A percentile compares a stretch with the other conserved stretches of the same genome.
Conservation (phyloP, 2,329 filamentous ascomycete species). For the Verticillium longisporum region DNA sequence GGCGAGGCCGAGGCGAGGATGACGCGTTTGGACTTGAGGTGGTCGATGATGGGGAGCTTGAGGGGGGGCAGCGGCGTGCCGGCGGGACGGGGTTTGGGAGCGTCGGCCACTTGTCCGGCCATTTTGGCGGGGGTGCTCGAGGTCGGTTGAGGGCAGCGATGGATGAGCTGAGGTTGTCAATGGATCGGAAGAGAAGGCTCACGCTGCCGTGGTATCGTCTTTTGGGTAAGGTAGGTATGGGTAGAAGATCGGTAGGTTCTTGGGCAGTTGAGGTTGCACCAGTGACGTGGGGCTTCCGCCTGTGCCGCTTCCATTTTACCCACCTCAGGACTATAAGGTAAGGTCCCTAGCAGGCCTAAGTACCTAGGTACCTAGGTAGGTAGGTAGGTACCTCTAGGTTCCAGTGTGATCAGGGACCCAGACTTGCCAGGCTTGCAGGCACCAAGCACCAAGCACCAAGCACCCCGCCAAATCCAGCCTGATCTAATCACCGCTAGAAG, state of each 20-base stretch:
- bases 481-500: conserved; percentile 3
- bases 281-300: too few species aligned
- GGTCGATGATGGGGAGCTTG: conserved; percentile 69
- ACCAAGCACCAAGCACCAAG: too few species aligned
- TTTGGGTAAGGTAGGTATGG: too few species aligned
- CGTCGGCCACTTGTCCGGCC: conserved; percentile 3
- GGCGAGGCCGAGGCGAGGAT: conserved; percentile 90
- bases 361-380: too few species aligned
- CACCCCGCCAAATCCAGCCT: conserved; percentile 9
- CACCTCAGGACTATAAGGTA: too few species aligned
- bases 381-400: too few species aligned
- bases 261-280: neutral
- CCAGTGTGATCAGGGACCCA: too few species aligned
- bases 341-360: too few species aligned
- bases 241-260: too few species aligned
- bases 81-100: conserved; percentile 19
- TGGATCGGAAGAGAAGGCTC: neutral
- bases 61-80: conserved; percentile 57
- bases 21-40: conserved; percentile 71
- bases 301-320: too few species aligned
- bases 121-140: neutral
- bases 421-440: too few species aligned
- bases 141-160: neutral
- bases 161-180: neutral
- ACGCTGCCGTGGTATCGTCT: too few species aligned